Evolutionary conservation across 1,284 basidiomycete genomes (phyloP).

Genomic region (Malassezia nana): DNA sequence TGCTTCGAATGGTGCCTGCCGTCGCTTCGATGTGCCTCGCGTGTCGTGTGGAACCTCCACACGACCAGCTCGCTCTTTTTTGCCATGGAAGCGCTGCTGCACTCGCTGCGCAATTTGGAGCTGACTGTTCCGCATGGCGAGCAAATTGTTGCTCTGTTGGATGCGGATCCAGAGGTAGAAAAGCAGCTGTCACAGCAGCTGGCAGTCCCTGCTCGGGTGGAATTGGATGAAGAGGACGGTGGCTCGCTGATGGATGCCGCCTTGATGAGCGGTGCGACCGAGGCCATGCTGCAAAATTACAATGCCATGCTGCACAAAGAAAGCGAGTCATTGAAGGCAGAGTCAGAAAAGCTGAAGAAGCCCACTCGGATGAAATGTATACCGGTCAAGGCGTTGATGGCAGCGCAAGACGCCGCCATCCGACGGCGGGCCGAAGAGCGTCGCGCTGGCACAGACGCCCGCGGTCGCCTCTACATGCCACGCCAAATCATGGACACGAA

Average conservation of each 20-base stretch:
- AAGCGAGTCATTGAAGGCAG: slow-evolving; percentile 21
- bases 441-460: slow-evolving; percentile 16
- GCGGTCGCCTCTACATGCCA: slow-evolving; percentile 25
- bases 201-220: slow-evolving; percentile 20
- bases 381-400: slow-evolving; percentile 31
- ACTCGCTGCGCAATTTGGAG: slow-evolving; percentile 35
- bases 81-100: slow-evolving; percentile 41
- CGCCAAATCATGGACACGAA: slow-evolving; percentile 36
- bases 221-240: slow-evolving; percentile 16
- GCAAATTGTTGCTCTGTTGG: slow-evolving; percentile 39
- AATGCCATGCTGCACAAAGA: slow-evolving; percentile 30
- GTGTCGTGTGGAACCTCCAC: not conserved
- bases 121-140: slow-evolving; percentile 30
- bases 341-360: slow-evolving; percentile 15
- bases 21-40: not conserved
- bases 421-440: slow-evolving; percentile 29
- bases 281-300: slow-evolving; percentile 41
- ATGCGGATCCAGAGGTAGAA: slow-evolving; percentile 30
- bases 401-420: slow-evolving; percentile 32
- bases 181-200: slow-evolving; percentile 37
- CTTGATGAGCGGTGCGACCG: slow-evolving; percentile 39
- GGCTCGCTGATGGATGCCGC: slow-evolving; percentile 36
- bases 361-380: slow-evolving; percentile 32
- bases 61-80: not conserved
- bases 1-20: not conserved